Conservation (phyloP, 352 stramenopile species). For the Pythium volutum region DNA sequence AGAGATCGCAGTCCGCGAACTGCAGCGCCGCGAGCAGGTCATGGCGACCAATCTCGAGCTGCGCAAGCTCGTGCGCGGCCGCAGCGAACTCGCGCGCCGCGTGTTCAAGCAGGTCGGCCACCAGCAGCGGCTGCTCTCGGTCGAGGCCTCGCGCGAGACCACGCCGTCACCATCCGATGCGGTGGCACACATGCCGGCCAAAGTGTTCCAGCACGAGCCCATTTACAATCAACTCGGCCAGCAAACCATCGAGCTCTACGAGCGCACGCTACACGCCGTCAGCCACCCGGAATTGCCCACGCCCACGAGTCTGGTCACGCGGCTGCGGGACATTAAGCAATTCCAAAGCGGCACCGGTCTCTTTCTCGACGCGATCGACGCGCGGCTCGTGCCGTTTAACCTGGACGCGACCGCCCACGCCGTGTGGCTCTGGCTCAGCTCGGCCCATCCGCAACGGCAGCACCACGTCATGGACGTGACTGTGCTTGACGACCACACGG, state of each 20-base stretch:
- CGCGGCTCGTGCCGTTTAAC: slow-evolving; percentile 8
- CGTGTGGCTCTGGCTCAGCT: not conserved
- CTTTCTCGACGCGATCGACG: slow-evolving; percentile 4
- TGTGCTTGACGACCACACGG: not conserved
- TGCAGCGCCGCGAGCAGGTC: not conserved
- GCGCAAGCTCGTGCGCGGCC: not conserved
- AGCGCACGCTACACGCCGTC: not conserved
- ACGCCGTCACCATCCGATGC: too few relatives aligned
- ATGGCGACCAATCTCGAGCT: slow-evolving; percentile 2
- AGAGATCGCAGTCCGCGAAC: not conserved
- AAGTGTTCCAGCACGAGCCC: not conserved
- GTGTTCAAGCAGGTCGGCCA: slow-evolving; percentile 1
- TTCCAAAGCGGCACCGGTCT: too few relatives aligned
- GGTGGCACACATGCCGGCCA: not conserved
- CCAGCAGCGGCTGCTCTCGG: not conserved
- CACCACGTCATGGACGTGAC: not conserved
- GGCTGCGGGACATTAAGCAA: not conserved
- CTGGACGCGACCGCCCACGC: slow-evolving; percentile 1
- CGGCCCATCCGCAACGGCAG: not conserved
- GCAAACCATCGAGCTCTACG: not conserved
- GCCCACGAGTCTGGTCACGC: not conserved
- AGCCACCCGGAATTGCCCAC: not conserved
- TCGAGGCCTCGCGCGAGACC: not conserved
- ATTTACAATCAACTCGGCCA: not conserved
- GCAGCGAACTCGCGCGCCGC: not conserved